These are phyloP conservation scores for Colletotrichum camelliae DNA, from an alignment of 2,329 filamentous ascomycete species.

Conservation along the genomic window DNA sequence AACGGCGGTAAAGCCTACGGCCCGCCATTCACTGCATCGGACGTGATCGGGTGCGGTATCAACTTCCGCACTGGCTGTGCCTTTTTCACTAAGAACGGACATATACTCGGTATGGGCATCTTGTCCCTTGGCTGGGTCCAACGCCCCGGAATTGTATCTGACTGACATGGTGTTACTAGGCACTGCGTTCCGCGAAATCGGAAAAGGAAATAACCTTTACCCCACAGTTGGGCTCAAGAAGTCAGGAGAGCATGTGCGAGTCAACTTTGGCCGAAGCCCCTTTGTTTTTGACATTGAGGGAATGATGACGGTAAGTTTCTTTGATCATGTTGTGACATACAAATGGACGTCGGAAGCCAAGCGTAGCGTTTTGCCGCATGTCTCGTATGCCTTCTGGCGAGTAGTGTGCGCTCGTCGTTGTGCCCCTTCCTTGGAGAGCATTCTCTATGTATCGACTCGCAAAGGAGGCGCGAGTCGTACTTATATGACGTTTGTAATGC, in stretches of 20 bases:
- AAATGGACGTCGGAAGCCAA: background rate
- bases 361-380: background rate
- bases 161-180: conserved; percentile 50
- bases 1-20: conserved; percentile 64
- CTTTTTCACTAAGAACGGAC: conserved; percentile 74
- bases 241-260: conserved; percentile 63
- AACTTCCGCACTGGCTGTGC: conserved; percentile 68
- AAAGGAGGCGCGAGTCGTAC: background rate
- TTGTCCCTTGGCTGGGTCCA: background rate
- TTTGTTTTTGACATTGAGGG: conserved; percentile 93
- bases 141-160: background rate
- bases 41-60: conserved; percentile 69
- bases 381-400: background rate
- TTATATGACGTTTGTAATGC: background rate
- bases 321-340: background rate
- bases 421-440: background rate
- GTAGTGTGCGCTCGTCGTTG: background rate
- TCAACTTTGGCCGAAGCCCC: conserved; percentile 74
- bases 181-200: conserved; percentile 72
- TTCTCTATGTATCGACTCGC: background rate
- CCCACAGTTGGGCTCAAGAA: conserved; percentile 71
- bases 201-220: conserved; percentile 58
- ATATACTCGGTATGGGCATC: conserved; percentile 53
- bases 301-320: conserved; percentile 71
- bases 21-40: conserved; percentile 58